Percentiles rank a stretch among this genome's conserved stretches.
These are phyloP conservation scores for Grosmannia serpens DNA, from an alignment of 2,329 filamentous ascomycete species.

Conservation along the genomic window DNA sequence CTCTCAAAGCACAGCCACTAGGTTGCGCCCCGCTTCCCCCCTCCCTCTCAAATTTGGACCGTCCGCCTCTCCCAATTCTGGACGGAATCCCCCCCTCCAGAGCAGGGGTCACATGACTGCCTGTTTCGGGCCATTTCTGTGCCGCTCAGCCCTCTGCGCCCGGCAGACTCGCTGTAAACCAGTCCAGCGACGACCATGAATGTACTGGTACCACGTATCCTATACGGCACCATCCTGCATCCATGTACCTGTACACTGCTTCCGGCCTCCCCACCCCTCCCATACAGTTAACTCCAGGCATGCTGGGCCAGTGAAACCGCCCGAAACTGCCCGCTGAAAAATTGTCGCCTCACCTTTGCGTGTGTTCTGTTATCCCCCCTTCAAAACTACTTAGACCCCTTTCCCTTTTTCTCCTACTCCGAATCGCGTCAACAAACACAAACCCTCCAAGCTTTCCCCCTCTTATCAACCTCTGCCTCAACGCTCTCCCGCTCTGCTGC, in stretches of 20 bases:
- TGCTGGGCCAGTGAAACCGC: constrained; percentile 3
- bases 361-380: neutral
- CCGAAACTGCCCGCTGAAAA: constrained; percentile 4
- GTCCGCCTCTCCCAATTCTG: neutral
- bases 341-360: constrained; percentile 3
- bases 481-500: neutral
- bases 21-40: neutral
- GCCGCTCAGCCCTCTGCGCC: neutral
- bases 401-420: constrained; percentile 1
- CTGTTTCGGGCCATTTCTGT: neutral
- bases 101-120: neutral
- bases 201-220: neutral
- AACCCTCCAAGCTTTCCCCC: neutral
- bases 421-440: constrained; percentile 2
- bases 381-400: constrained; percentile 3
- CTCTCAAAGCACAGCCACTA: neutral
- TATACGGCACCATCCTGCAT: neutral
- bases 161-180: neutral
- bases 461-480: neutral
- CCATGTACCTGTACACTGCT: neutral
- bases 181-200: too few species aligned
- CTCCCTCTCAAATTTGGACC: neutral
- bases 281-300: neutral
- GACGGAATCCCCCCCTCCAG: neutral
- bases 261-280: neutral